A percentile compares a stretch with the other conserved stretches of the same genome.
phyloP scores from a whole-genome alignment of 257 asterid species.

The Plantago elongata region DNA sequence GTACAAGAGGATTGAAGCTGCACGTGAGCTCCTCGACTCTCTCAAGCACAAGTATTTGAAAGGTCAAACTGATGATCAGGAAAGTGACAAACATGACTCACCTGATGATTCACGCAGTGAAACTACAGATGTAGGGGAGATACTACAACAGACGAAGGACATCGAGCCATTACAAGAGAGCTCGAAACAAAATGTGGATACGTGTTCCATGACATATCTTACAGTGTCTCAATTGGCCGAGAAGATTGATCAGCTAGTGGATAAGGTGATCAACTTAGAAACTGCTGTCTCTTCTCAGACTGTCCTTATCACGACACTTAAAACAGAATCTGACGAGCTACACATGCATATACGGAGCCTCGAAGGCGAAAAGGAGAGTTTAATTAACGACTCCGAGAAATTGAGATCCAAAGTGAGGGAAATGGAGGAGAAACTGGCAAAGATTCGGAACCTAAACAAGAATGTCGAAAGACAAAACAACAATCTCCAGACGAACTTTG shows the following conservation, averaged over 20 bases:
- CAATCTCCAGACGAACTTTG: conserved; percentile 33
- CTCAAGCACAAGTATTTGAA: conserved; percentile 25
- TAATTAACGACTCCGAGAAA: conserved; percentile 20
- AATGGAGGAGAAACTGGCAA: conserved; percentile 38
- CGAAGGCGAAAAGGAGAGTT: conserved; percentile 34
- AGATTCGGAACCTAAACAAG: conserved; percentile 46
- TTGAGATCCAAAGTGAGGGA: conserved; percentile 27
- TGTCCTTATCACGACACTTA: conserved; percentile 42
- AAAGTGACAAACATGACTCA: background rate
- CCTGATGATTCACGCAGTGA: conserved; percentile 10
- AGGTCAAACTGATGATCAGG: conserved; percentile 7
- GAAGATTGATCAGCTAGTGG: conserved; percentile 50
- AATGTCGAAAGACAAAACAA: conserved; percentile 31
- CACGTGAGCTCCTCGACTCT: conserved; percentile 29
- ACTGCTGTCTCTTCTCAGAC: conserved; percentile 53
- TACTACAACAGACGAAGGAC: conserved; percentile 16
- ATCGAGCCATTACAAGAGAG: conserved; percentile 20
- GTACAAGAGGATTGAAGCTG: conserved; percentile 35
- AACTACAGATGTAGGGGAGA: conserved; percentile 15
- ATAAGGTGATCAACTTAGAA: conserved; percentile 49
- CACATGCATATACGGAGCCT: conserved; percentile 33
- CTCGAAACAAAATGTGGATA: conserved; percentile 19
- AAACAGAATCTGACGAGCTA: conserved; percentile 47
- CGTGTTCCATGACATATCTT: conserved; percentile 13
- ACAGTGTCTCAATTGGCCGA: conserved; percentile 42